Conservation (phyloP, 805 yeast species). For the Cyberlindnera mrakii region DNA sequence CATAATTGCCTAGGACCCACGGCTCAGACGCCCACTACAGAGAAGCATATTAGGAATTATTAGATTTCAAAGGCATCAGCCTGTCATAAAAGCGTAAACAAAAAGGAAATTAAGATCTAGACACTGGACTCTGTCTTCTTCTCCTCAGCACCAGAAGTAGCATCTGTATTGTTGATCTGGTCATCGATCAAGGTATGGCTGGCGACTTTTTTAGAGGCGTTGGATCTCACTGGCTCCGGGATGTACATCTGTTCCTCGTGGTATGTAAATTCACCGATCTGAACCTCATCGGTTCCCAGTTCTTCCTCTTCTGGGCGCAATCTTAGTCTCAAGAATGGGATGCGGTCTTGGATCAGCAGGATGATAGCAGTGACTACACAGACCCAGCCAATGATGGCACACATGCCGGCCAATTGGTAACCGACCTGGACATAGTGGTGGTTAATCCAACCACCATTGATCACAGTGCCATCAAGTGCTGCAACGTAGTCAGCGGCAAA, state of each 20-base stretch:
- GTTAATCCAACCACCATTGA: conserved; percentile 84
- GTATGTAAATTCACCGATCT: conserved; percentile 85
- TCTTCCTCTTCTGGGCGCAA: conserved; percentile 83
- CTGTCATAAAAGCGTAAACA: not conserved
- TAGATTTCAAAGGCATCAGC: not conserved
- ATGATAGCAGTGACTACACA: conserved; percentile 66
- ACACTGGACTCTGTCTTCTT: conserved; percentile 7
- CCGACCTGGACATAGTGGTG: conserved; percentile 80
- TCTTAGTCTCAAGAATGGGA: conserved; percentile 80
- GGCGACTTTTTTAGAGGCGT: conserved; percentile 25
- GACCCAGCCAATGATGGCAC: conserved; percentile 70
- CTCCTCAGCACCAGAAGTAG: conserved; percentile 10
- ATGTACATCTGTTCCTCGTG: conserved; percentile 59
- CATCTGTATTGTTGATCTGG: conserved; percentile 25
- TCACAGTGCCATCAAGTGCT: conserved; percentile 68
- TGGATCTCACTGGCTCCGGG: conserved; percentile 74
- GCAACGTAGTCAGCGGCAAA: conserved; percentile 91
- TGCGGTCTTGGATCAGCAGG: conserved; percentile 57
- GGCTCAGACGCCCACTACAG: too few species aligned
- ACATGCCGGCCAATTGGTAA: conserved; percentile 77
- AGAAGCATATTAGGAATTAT: not conserved
- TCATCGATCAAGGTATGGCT: conserved; percentile 29
- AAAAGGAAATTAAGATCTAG: not conserved
- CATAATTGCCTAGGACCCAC: too few species aligned
- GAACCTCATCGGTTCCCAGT: conserved; percentile 80